These are phyloP conservation scores for Plenodomus tracheiphilus DNA, from an alignment of 2,329 filamentous ascomycete species.

Conservation along the genomic window DNA sequence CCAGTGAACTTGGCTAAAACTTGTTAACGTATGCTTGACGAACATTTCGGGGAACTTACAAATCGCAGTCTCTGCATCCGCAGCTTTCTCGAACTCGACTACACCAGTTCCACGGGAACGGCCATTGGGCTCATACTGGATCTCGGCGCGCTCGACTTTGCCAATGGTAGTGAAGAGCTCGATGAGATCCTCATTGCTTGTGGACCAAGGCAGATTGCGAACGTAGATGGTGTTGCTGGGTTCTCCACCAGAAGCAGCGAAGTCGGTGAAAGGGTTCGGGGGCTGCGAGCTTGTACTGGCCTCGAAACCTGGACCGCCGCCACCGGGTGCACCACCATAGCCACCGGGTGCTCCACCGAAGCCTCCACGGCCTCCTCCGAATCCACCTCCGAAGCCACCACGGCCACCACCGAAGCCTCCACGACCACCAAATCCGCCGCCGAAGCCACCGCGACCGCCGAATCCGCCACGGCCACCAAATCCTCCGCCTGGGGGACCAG, in stretches of 20 bases:
- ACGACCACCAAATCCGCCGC: constrained; percentile 50
- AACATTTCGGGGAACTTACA: constrained; percentile 48
- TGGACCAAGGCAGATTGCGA: constrained; percentile 98
- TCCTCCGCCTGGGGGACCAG: constrained; percentile 60
- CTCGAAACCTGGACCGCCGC: constrained; percentile 48
- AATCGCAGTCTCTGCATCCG: constrained; percentile 91
- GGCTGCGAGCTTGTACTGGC: constrained; percentile 57
- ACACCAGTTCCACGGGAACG: constrained; percentile 94
- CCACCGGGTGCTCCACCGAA: constrained; percentile 55
- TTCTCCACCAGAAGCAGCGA: constrained; percentile 83
- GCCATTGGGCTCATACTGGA: constrained; percentile 96
- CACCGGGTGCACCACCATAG: constrained; percentile 41
- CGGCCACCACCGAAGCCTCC: constrained; percentile 55
- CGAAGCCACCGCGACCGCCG: constrained; percentile 58
- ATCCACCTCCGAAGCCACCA: constrained; percentile 54
- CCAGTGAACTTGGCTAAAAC: constrained; percentile 84
- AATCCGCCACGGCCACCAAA: constrained; percentile 54
- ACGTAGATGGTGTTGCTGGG: constrained; percentile 87
- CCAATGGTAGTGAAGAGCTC: constrained; percentile 98
- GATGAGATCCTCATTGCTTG: constrained; percentile 94
- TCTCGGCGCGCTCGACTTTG: constrained; percentile 97
- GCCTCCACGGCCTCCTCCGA: constrained; percentile 49
- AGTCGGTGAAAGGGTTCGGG: constrained; percentile 93
- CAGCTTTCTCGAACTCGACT: constrained; percentile 83
- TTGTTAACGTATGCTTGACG: constrained; percentile 25